Evolutionary conservation across 1,284 basidiomycete genomes (phyloP), one percentile per base, ranked within the genome.

Genomic region (Cryptococcus wingfieldii): DNA sequence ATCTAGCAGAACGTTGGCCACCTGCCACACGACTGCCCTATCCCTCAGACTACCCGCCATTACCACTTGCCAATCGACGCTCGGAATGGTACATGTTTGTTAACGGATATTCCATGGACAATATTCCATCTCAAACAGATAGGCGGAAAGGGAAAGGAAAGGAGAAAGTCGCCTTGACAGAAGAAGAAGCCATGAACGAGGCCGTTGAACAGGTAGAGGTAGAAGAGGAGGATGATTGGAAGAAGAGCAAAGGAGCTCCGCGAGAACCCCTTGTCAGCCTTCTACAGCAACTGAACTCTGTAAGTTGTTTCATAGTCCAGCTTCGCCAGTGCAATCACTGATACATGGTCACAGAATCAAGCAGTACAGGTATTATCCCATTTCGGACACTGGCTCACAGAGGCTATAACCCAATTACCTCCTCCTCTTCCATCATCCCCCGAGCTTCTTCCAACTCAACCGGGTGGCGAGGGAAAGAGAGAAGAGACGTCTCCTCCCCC

Each of bases 191-290:
- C 12, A 53, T 56, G 54, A 56, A 59, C 50, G 64, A 65, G 12
- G 59, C 43, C 37, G 38, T 19, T 48, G 55, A 19, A 47, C 56
- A 59, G 37, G 49, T 51, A 28, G 60, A 61, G 31, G 39, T 37
- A 5, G 53, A 51, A 13, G 37, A 51, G 28, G 58, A 62, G 55
- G 49, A 54, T 12, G 51, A 56, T 13, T 49, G 57, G 23, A 59
- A 53, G 45, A 44, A 46, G 25, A 60, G 54, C 14, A n/a, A 44
- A 14, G 58, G 55, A 16, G 18, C 31, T 38, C 59, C 59, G 3
- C 48, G 64, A 38, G 69, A 73, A 48, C 73, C 73, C n/a, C 62
- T 69, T 18, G 54, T 71, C 37, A 53, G 62, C 23, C 55, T 68
- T 6, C 42, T 75, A 6, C 59, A 60, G 49, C 27, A 53, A 1